Evolutionary conservation across 2,329 filamentous ascomycete species (phyloP).

Genomic region (Colletotrichum aenigma): DNA sequence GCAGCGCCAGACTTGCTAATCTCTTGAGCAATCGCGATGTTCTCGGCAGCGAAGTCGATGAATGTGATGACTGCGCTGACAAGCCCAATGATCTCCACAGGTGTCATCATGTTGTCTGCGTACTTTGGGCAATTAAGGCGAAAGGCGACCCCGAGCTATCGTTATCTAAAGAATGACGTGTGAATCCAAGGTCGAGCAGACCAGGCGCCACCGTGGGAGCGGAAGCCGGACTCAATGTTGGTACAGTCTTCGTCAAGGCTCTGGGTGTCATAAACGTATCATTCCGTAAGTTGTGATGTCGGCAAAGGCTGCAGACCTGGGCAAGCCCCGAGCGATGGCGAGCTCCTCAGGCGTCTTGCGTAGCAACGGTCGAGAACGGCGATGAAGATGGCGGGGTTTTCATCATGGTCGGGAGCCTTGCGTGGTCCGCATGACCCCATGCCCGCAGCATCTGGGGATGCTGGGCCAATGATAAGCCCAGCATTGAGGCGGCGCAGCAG

Average conservation of each 20-base stretch:
- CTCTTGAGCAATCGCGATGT: not conserved
- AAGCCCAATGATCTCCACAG: not conserved
- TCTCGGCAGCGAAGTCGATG: constrained; percentile 1
- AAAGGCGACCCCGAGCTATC: not conserved
- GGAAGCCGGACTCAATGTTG: not conserved
- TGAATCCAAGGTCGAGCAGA: not conserved
- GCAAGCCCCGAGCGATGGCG: not conserved
- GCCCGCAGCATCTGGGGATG: not conserved
- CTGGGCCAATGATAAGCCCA: not conserved
- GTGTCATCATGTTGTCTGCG: not conserved
- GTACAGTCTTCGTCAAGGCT: not conserved
- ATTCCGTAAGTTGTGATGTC: not conserved
- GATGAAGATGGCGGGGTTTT: not conserved
- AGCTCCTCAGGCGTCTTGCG: fast-evolving
- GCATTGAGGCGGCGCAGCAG: not conserved
- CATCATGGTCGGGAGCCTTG: not conserved
- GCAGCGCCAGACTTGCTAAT: not conserved
- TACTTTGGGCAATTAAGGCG: not conserved
- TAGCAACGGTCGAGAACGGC: not conserved
- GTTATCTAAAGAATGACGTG: not conserved
- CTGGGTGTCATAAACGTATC: fast-evolving
- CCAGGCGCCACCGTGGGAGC: not conserved
- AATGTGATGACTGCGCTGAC: not conserved
- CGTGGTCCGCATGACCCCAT: not conserved
- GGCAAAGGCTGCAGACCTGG: not conserved